phyloP scores from a whole-genome alignment of 345 rosid genomes.

The Gossypium mustelinum region DNA sequence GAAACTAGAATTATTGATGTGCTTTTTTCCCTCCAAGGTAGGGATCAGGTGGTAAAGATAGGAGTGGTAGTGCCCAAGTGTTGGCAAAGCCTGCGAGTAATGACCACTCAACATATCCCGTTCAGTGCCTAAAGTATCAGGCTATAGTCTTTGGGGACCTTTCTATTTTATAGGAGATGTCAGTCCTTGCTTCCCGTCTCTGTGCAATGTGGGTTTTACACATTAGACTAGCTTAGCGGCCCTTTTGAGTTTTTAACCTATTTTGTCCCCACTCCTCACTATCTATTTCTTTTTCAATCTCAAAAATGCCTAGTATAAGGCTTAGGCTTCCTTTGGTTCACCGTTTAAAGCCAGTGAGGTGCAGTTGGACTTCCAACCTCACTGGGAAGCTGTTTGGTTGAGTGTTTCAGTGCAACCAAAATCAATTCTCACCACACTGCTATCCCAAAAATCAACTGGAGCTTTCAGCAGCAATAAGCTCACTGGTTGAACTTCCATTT shows the following conservation, averaged over 20 bases:
- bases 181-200: neutral
- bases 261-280: too few relatives aligned
- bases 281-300: too few relatives aligned
- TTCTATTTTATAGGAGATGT: neutral
- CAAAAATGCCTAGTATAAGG: too few relatives aligned
- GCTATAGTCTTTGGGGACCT: rapidly evolving
- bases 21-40: slow-evolving; percentile 2
- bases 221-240: neutral
- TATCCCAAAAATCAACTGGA: too few relatives aligned
- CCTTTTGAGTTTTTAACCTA: neutral
- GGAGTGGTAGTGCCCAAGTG: slow-evolving; percentile 37
- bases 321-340: too few relatives aligned
- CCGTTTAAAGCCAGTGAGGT: too few relatives aligned
- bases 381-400: too few relatives aligned
- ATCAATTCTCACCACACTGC: too few relatives aligned
- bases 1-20: neutral
- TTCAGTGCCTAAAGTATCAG: slow-evolving; percentile 60
- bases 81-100: slow-evolving; percentile 37
- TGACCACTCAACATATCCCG: slow-evolving; percentile 59
- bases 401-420: too few relatives aligned
- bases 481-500: too few relatives aligned
- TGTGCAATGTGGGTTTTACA: slow-evolving; percentile 34
- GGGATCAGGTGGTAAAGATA: slow-evolving; percentile 44
- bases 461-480: too few relatives aligned
- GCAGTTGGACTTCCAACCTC: too few relatives aligned